Evolutionary conservation across 805 yeast genomes (phyloP).

Genomic region (Metschnikowia borealis): DNA sequence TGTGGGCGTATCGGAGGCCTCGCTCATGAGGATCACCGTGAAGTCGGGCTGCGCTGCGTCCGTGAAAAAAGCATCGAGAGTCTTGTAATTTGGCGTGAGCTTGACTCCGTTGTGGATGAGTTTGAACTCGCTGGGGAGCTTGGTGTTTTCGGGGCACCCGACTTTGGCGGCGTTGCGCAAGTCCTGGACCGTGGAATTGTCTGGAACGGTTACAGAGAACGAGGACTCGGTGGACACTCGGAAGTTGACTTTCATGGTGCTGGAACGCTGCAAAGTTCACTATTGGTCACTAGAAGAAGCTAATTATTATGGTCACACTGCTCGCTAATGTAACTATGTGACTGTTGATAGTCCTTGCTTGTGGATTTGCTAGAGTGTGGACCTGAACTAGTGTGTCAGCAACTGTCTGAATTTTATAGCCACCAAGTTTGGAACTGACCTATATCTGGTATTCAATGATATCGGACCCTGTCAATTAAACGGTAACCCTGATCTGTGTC

Average conservation of each 20-base stretch:
- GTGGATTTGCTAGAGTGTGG: too few relatives aligned
- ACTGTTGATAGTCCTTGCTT: too few relatives aligned
- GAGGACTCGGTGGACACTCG: slow-evolving; percentile 44
- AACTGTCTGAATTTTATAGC: too few relatives aligned
- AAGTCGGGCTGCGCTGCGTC: slow-evolving; percentile 12
- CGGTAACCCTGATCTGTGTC: too few relatives aligned
- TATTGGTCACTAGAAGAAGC: not conserved
- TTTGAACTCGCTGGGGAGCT: slow-evolving; percentile 36
- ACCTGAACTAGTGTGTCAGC: too few relatives aligned
- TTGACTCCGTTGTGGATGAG: slow-evolving; percentile 38
- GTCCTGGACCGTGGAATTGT: slow-evolving; percentile 50
- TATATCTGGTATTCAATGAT: too few relatives aligned
- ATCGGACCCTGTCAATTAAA: too few relatives aligned
- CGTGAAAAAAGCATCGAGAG: slow-evolving; percentile 19
- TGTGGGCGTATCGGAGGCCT: slow-evolving; percentile 23
- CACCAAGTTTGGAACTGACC: too few relatives aligned
- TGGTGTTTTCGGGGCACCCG: slow-evolving; percentile 27
- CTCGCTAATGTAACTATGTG: too few relatives aligned
- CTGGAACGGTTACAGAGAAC: slow-evolving; percentile 47
- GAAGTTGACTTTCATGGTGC: slow-evolving; percentile 45
- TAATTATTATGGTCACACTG: not conserved
- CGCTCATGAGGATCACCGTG: slow-evolving; percentile 26
- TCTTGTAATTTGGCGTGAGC: slow-evolving; percentile 26
- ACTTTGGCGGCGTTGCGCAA: slow-evolving; percentile 45
- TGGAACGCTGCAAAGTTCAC: not conserved